These are phyloP conservation scores for Monosporozyma aerobia DNA, from an alignment of 805 yeast species.

Conservation along the genomic window DNA sequence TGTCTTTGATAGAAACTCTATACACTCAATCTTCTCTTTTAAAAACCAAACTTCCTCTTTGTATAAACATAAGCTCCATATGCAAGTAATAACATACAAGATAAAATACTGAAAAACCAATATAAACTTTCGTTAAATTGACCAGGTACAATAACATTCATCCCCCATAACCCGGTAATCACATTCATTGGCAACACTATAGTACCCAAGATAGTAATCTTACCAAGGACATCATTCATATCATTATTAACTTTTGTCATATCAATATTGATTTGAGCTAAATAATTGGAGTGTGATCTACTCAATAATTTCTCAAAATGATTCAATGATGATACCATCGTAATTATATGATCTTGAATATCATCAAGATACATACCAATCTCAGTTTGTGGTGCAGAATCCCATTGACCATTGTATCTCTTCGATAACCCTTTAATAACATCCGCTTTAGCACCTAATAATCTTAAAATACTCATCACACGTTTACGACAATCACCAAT, in stretches of 20 bases:
- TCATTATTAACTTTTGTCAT: conserved; percentile 96
- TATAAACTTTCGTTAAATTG: conserved; percentile 52
- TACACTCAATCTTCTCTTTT: background rate
- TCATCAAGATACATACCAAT: conserved; percentile 94
- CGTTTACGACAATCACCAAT: conserved; percentile 93
- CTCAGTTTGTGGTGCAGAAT: conserved; percentile 68
- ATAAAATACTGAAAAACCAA: conserved; percentile 55
- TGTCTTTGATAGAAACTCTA: background rate
- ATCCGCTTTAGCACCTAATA: conserved; percentile 89
- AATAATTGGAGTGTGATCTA: conserved; percentile 88
- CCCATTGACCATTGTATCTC: conserved; percentile 79
- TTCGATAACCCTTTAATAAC: conserved; percentile 95
- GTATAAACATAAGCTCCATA: conserved; percentile 40
- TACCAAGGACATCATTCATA: conserved; percentile 91
- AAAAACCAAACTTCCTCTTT: conserved; percentile 35
- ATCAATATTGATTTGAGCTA: conserved; percentile 94
- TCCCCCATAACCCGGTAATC: conserved; percentile 96
- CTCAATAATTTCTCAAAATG: conserved; percentile 92
- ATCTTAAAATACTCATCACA: conserved; percentile 80
- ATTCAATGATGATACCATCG: conserved; percentile 91
- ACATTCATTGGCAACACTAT: conserved; percentile 92
- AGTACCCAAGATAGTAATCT: conserved; percentile 88
- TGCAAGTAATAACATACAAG: conserved; percentile 41
- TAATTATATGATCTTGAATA: conserved; percentile 94
- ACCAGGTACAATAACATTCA: conserved; percentile 96